Conservation (phyloP, 2,329 filamentous ascomycete genomes). For the Pestalotiopsis sp. region DNA sequence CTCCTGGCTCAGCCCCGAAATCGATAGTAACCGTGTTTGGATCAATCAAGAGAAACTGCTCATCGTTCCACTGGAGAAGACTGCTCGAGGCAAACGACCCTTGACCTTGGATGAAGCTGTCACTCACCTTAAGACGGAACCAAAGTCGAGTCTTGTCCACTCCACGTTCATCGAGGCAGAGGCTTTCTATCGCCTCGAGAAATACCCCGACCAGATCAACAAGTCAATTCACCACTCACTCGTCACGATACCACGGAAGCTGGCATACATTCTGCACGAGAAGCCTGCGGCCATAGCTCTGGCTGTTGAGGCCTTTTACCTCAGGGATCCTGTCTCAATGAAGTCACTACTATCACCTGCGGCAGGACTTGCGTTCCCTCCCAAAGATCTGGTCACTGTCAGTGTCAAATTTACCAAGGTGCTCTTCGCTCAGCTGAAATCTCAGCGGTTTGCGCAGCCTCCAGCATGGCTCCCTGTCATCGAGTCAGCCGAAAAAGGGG, state of each 20-base stretch:
- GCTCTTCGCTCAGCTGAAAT: constrained; percentile 85
- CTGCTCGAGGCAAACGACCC: constrained; percentile 34
- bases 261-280: constrained; percentile 77
- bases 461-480: constrained; percentile 46
- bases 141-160: constrained; percentile 60
- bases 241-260: constrained; percentile 74
- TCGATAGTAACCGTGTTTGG: constrained; percentile 88
- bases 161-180: constrained; percentile 79
- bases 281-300: constrained; percentile 77
- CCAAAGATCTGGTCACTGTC: constrained; percentile 75
- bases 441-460: constrained; percentile 76
- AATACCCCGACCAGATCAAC: constrained; percentile 76
- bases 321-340: constrained; percentile 78
- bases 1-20: constrained; percentile 87
- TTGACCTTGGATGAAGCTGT: constrained; percentile 68
- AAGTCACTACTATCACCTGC: constrained; percentile 63
- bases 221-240: constrained; percentile 75
- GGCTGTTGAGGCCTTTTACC: constrained; percentile 88
- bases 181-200: constrained; percentile 83
- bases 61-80: constrained; percentile 63
- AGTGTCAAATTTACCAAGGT: constrained; percentile 85
- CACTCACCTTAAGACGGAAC: constrained; percentile 54
- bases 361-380: constrained; percentile 63
- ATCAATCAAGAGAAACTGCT: constrained; percentile 74
- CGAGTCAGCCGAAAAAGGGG: constrained; percentile 25